Evolutionary conservation across 805 yeast genomes (phyloP), one percentile per base, ranked within the genome.

Genomic region (Candida ortonii): DNA sequence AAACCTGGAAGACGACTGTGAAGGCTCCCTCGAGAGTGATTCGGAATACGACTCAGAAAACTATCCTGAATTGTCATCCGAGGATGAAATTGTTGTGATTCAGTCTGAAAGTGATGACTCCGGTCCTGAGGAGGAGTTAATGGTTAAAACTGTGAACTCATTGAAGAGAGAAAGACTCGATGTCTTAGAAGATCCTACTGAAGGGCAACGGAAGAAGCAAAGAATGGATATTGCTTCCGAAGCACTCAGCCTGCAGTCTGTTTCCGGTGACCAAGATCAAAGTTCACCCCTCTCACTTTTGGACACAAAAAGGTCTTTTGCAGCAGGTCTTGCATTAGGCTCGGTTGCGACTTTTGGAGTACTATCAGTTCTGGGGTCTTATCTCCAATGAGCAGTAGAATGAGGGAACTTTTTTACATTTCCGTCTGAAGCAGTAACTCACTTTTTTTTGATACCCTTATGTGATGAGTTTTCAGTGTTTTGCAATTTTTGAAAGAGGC

Each of bases 361-460:
- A 4, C 49, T 59, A 28, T 49, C 55, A 44, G 52, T 49, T 4
- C 29, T 48, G 15, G 55, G 54, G 7, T 43, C 47, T 7, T 43
- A 38, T 28, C 19, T 37, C 16, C 46, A 41, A 25, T 36, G 34
- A n/a, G n/a, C n/a, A n/a, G n/a, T n/a, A n/a, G n/a, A n/a, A n/a
- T n/a, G n/a, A n/a, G n/a, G n/a, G n/a, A n/a, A n/a, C n/a, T n/a
- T n/a, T n/a, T n/a, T n/a, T n/a, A n/a, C n/a, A n/a, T n/a, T n/a
- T n/a, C n/a, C n/a, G n/a, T n/a, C n/a, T n/a, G n/a, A n/a, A n/a
- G n/a, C n/a, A n/a, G n/a, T n/a, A n/a, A n/a, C 13, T 20, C 13
- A 6, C 16, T 11, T 20, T 8, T 22, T 16, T 30, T 29, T 19
- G 26, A 33, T 26, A 32, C 35, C 30, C 30, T 7, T 25, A 19